Evolutionary conservation across 768 basidiomycete genomes (phyloP), one percentile per base, ranked within the genome.

Genomic region (Pulveroboletus sp.): DNA sequence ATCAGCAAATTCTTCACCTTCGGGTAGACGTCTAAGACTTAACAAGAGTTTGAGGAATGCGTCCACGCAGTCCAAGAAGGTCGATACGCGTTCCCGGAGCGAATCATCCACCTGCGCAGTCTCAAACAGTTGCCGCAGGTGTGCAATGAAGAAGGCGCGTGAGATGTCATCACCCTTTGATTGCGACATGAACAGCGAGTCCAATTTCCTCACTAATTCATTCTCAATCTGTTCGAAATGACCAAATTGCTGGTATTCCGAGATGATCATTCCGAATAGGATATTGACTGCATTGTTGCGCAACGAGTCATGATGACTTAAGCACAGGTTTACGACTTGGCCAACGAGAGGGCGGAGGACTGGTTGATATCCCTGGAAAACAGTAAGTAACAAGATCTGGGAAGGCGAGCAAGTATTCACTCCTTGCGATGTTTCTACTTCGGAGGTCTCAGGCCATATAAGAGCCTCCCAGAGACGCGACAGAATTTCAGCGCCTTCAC

Each of bases 221-320:
- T 89, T 86, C 66, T 97, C 91, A 57, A 98, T 95, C 40, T 80
- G 81, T 57, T 86, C 84, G 63, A 97, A 96, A 63, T 89, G 83
- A 24, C 81, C 84, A 11, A 83, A 82, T 51, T 88, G 84, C 49
- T 91, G 83, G 66, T 89, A 93, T 65, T 95, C 90, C 3, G 90
- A 86, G 41, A 94, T 81, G 53, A 98, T 93, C 93, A 98, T 96
- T 60, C 86, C 89, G 69, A 87, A 95, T 18, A 98, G 78, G 49
- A 97, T 93, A 58, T 89, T 83, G 18, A 95, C 92, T 0, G 93
- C 94, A 56, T 88, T 89, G 62, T 80, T 89, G 56, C 94, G 82
- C 36, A 96, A 77, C 61, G 86, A 83, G 62, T 98, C 95, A 63
- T 98, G 94, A 59, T 94, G 91, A 54, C 93, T 96, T 46, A 98